Conservation (phyloP, 371 early-diverging fungal species). For the Lichtheimia corymbifera region DNA sequence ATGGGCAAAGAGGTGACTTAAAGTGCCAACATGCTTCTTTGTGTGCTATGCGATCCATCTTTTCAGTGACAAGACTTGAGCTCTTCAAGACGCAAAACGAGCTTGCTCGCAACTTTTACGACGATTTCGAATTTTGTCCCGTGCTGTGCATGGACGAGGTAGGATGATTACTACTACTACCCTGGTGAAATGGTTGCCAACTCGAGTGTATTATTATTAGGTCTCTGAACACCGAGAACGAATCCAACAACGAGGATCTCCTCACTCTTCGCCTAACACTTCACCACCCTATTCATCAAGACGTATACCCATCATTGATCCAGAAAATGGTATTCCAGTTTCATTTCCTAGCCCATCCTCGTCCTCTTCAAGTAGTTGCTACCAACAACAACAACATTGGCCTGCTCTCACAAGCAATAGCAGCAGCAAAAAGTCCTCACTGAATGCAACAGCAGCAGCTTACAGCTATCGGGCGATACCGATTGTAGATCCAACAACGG, state of each 20-base stretch:
- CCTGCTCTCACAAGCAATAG: conserved; percentile 6
- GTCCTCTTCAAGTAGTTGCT: conserved; percentile 1
- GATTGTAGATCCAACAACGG: conserved; percentile 17
- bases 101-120: conserved; percentile 50
- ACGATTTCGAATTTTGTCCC: conserved; percentile 50
- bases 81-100: conserved; percentile 43
- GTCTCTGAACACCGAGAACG: conserved; percentile 43
- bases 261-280: conserved; percentile 39
- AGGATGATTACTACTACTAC: neutral
- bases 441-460: neutral
- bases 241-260: conserved; percentile 43
- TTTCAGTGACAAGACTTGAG: conserved; percentile 25
- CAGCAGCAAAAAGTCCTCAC: conserved; percentile 9
- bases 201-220: conserved; percentile 9
- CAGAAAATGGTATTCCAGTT: conserved; percentile 42
- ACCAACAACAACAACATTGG: neutral
- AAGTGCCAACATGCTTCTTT: too few species aligned
- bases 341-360: conserved; percentile 25
- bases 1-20: too few species aligned
- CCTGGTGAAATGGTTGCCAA: neutral
- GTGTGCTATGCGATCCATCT: too few species aligned
- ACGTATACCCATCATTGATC: conserved; percentile 48
- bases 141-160: conserved; percentile 31
- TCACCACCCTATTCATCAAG: conserved; percentile 37
- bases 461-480: conserved; percentile 11